Evolutionary conservation across 2,329 filamentous ascomycete species (phyloP), one percentile per base, ranked within the genome.

Genomic region (Pseudodiploospora longispora): DNA sequence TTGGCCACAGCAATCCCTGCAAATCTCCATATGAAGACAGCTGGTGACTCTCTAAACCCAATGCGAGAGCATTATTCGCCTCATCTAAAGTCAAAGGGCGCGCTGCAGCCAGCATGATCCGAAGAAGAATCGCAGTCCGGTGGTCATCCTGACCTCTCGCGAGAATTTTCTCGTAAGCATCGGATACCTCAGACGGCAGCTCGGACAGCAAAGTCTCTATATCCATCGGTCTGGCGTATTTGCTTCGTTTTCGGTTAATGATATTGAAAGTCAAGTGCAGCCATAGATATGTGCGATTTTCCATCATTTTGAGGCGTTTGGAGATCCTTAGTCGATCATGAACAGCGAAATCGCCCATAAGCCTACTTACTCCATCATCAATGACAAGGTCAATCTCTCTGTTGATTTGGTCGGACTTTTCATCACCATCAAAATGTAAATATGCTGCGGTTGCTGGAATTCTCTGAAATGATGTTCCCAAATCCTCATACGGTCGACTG

Each of bases 271-370:
- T 62, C 0, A 67, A 57, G 46, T 55, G 46, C 3, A 67, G 56
- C 66, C 66, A 69, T 0, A 69, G 55, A 45, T 69, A 69, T 3
- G 64, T 69, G 5, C 60, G 54, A 30, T 67, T 53, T 2, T 51
- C 39, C 35, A 58, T 51, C 9, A 36, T 2, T 10, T 48, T 57
- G 1, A 70, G 55, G 3, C 54, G 42, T 6, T 57, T 35, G 4
- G 48, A 36, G 9, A 67, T 48, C 7, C 46, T 34, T 5, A 40
- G 10, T 5, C 46, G 37, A 2, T 58, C 42, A 3, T 52, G 42
- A 3, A 42, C 27, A 3, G 36, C 38, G 7, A 62, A 54, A 9
- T 29, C 19, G 3, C 39, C 6, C 7, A 44, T 34, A 30, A 59
- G 45, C 6, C 48, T 38, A 1, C 38, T 6, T 4, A 62, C 40